Evolutionary conservation across 2,329 filamentous ascomycete genomes (phyloP).

Genomic region (Penicillium sp.): DNA sequence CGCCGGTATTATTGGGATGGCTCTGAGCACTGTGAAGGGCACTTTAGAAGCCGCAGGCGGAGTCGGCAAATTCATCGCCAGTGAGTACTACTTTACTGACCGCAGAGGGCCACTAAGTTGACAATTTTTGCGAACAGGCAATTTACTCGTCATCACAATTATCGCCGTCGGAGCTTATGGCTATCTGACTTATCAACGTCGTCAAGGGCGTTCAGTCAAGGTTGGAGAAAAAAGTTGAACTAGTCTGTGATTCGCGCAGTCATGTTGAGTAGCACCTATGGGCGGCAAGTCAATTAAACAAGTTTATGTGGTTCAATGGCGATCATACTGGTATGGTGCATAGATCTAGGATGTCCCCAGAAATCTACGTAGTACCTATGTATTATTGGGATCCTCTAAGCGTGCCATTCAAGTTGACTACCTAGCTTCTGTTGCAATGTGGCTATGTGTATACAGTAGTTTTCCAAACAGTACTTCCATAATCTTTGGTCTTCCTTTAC

Average conservation of each 20-base stretch:
- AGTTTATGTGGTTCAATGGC: too few relatives aligned
- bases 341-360: too few relatives aligned
- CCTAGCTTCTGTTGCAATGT: too few relatives aligned
- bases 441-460: neutral
- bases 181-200: conserved; percentile 11
- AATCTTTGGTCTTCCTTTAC: too few relatives aligned
- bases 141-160: conserved; percentile 13
- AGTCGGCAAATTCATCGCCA: conserved; percentile 16
- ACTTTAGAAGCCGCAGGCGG: conserved; percentile 12
- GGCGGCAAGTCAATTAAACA: neutral
- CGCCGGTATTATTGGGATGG: neutral
- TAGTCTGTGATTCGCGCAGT: neutral
- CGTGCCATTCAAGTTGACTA: too few relatives aligned
- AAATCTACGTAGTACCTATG: too few relatives aligned
- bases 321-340: too few relatives aligned
- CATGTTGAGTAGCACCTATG: neutral
- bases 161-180: conserved; percentile 12
- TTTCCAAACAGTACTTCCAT: too few relatives aligned
- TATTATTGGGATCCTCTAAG: too few relatives aligned
- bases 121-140: conserved; percentile 8
- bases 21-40: neutral
- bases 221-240: conserved; percentile 16
- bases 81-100: conserved; percentile 2
- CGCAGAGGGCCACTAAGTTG: neutral
- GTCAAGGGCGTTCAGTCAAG: conserved; percentile 9